phyloP scores from a whole-genome alignment of 805 yeast species.

The Candida corydali region DNA sequence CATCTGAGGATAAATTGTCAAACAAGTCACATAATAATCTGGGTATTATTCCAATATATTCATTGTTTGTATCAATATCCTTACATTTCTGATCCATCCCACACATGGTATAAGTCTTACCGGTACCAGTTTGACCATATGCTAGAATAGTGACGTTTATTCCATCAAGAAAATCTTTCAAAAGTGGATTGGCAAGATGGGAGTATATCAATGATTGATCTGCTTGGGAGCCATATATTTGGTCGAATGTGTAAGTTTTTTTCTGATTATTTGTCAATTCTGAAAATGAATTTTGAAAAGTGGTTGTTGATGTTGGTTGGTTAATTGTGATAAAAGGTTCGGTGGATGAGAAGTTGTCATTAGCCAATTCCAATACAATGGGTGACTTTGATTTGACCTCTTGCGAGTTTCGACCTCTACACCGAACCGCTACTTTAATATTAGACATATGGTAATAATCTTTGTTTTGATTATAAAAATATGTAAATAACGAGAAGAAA shows the following conservation, averaged over 20 bases:
- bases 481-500: not conserved
- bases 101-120: constrained; percentile 76
- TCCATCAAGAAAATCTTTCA: constrained; percentile 59
- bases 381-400: constrained; percentile 45
- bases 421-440: constrained; percentile 52
- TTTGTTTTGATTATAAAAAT: constrained; percentile 3
- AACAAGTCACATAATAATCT: constrained; percentile 50
- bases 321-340: constrained; percentile 17
- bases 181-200: constrained; percentile 67
- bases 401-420: constrained; percentile 46
- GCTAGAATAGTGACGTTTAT: constrained; percentile 77
- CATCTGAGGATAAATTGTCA: constrained; percentile 32
- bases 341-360: constrained; percentile 23
- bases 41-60: constrained; percentile 54
- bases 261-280: not conserved
- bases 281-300: not conserved
- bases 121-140: constrained; percentile 83
- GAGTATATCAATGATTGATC: constrained; percentile 67
- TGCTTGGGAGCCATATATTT: constrained; percentile 78
- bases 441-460: constrained; percentile 23
- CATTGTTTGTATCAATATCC: not conserved
- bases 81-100: constrained; percentile 28
- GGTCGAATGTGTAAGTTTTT: constrained; percentile 68
- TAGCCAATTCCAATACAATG: constrained; percentile 44
- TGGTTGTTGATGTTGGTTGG: constrained; percentile 10